Evolutionary conservation across 768 basidiomycete species (phyloP).

Genomic region (Naematelia encephala): DNA sequence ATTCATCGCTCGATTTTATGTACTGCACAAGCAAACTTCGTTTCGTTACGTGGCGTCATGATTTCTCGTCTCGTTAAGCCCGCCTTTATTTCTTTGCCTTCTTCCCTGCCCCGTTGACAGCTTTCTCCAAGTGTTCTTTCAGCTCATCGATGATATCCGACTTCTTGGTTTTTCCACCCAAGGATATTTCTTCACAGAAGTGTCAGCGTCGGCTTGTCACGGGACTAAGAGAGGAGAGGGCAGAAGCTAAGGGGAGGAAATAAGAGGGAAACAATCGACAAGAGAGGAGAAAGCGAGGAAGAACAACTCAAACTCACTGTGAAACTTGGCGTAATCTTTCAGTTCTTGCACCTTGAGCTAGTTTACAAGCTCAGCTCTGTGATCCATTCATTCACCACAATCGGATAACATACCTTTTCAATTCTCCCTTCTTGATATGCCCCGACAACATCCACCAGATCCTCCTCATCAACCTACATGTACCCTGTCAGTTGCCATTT

Average conservation of each 20-base stretch:
- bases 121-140: slow-evolving; percentile 14
- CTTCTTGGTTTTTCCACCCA: slow-evolving; percentile 35
- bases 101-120: slow-evolving; percentile 1
- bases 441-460: slow-evolving; percentile 71
- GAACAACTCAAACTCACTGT: slow-evolving; percentile 25
- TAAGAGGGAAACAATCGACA: too few relatives aligned
- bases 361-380: slow-evolving; percentile 7
- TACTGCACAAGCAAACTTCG: too few relatives aligned
- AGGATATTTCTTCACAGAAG: slow-evolving; percentile 23
- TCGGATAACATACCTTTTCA: slow-evolving; percentile 58
- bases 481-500: too few relatives aligned
- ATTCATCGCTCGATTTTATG: too few relatives aligned
- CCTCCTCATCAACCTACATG: slow-evolving; percentile 61
- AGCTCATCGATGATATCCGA: slow-evolving; percentile 36
- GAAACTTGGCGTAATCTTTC: slow-evolving; percentile 32
- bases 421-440: slow-evolving; percentile 62
- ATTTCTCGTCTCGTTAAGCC: too few relatives aligned
- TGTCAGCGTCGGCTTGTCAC: slow-evolving; percentile 1
- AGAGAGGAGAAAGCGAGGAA: too few relatives aligned
- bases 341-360: slow-evolving; percentile 42
- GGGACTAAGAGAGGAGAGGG: too few relatives aligned
- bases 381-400: neutral
- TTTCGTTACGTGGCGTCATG: too few relatives aligned
- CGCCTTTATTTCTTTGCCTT: slow-evolving; percentile 5
- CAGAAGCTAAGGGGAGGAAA: too few relatives aligned